Evolutionary conservation across 2,329 filamentous ascomycete species (phyloP), one percentile per base, ranked within the genome.

Genomic region (Fusarium solani-melongenae): DNA sequence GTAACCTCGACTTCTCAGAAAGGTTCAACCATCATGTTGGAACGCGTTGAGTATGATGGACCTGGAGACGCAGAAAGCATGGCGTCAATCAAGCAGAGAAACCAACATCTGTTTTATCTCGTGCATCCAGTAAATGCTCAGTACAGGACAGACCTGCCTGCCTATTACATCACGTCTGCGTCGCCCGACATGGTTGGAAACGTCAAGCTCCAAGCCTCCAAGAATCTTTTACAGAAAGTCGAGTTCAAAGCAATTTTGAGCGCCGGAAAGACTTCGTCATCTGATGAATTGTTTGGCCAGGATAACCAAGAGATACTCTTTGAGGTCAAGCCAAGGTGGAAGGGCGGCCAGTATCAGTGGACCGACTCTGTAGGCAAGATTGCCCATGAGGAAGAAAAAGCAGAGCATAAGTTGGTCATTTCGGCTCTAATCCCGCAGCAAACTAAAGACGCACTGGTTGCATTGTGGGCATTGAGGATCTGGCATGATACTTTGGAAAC

Each of bases 111-210:
- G 0, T 74, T 73, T 11, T 74, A 75, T 31, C 58, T 74, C 1
- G 72, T 64, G 0, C 70, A 71, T 15, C 64, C 67, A 6, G 34
- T 4, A 14, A 41, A 33, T 3, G 49, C 51, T 0, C 20, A 62
- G 9, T 62, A 62, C 55, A 60, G 15, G 12, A 49, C 51, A 1
- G 27, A 68, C 44, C 12, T 62, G 5, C 66, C 53, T 3, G 27
- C 36, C 3, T 73, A 72, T 14, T 74, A 73, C 7, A 56, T 75
- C 6, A 74, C 72, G 8, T 55, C 72, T 38, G 66, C 66, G 10
- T 67, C 72, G 1, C 20, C 66, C 2, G 63, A 46, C 1, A 49
- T 64, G 1, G 17, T 73, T 17, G 72, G 72, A 0, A 74, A 74
- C n/a, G 11, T 75, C 3, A 46, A 67, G 4, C 17, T 74, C 3